Percentiles rank a stretch among this genome's conserved stretches.
Evolutionary conservation across 2,329 filamentous ascomycete species (phyloP).

Genomic region (Elsinoe necatrix): DNA sequence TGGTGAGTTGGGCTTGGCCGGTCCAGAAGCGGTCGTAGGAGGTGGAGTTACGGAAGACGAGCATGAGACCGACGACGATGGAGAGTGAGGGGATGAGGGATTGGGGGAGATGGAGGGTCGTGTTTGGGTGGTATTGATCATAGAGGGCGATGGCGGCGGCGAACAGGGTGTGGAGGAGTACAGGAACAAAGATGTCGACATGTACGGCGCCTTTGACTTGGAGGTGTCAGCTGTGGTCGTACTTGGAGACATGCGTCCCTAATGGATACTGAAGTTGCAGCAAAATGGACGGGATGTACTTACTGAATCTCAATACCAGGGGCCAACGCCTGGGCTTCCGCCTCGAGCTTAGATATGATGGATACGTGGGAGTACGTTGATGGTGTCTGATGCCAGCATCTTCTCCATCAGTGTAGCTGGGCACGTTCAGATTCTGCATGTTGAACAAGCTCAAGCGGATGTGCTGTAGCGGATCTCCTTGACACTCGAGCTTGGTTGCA

Average conservation of each 20-base stretch:
- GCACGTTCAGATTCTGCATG: neutral
- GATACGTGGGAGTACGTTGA: slow-evolving; percentile 31
- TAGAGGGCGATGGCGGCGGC: slow-evolving; percentile 51
- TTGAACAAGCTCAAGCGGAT: neutral
- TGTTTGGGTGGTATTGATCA: slow-evolving; percentile 35
- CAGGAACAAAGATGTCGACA: slow-evolving; percentile 47
- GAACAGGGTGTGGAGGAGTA: slow-evolving; percentile 50
- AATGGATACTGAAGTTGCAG: too few relatives aligned
- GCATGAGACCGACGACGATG: slow-evolving; percentile 59
- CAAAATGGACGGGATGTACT: too few relatives aligned
- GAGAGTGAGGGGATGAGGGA: slow-evolving; percentile 55
- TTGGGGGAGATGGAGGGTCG: slow-evolving; percentile 42
- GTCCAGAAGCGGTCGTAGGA: slow-evolving; percentile 57
- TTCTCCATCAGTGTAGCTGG: neutral
- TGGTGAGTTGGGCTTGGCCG: slow-evolving; percentile 42
- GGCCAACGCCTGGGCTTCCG: slow-evolving; percentile 48
- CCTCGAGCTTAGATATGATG: slow-evolving; percentile 35
- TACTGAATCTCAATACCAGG: slow-evolving; percentile 51
- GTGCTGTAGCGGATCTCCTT: neutral
- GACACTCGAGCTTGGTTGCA: too few relatives aligned
- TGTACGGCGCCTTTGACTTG: slow-evolving; percentile 54
- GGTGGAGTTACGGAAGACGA: slow-evolving; percentile 58
- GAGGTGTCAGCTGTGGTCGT: neutral
- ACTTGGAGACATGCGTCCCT: neutral
- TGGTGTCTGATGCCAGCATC: neutral